These are phyloP conservation scores for Cryptococcus jaspeensis DNA, from an alignment of 1,284 basidiomycete genomes.

Conservation along the genomic window DNA sequence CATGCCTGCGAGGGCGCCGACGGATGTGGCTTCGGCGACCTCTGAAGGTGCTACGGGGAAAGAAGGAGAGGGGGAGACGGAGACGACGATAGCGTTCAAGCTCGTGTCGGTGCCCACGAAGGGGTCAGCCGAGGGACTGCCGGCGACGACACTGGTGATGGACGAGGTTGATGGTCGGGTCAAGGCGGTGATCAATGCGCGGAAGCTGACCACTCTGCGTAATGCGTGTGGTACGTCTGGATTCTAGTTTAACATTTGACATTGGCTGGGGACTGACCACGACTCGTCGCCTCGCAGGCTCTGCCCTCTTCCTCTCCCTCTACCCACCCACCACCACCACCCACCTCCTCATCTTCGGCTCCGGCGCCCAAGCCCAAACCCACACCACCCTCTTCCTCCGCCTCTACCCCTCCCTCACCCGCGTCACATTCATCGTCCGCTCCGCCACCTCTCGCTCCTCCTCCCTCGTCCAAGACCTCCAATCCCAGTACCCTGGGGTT, in stretches of 20 bases:
- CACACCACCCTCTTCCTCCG: slow-evolving; percentile 66
- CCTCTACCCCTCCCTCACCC: slow-evolving; percentile 59
- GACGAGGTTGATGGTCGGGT: slow-evolving; percentile 67
- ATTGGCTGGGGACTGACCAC: neutral
- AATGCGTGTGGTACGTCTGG: slow-evolving; percentile 75
- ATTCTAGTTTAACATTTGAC: neutral
- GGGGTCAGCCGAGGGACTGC: slow-evolving; percentile 59
- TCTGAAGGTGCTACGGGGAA: neutral
- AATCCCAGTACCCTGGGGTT: slow-evolving; percentile 53
- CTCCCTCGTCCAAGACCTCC: slow-evolving; percentile 53
- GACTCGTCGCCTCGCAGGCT: slow-evolving; percentile 57
- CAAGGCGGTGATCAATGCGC: slow-evolving; percentile 72
- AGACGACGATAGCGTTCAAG: slow-evolving; percentile 58
- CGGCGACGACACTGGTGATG: slow-evolving; percentile 71
- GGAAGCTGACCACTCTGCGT: slow-evolving; percentile 69
- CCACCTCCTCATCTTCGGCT: slow-evolving; percentile 67
- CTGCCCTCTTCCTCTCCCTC: slow-evolving; percentile 64
- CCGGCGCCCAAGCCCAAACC: slow-evolving; percentile 62
- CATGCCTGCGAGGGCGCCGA: slow-evolving; percentile 48
- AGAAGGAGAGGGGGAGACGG: neutral
- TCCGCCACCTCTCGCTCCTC: slow-evolving; percentile 58
- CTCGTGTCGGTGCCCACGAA: slow-evolving; percentile 65
- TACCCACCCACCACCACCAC: slow-evolving; percentile 53
- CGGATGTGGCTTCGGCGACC: slow-evolving; percentile 51
- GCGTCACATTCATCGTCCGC: slow-evolving; percentile 66